These are phyloP conservation scores for Ophidiomyces ophidiicola DNA, from an alignment of 2,329 filamentous ascomycete genomes.

Conservation along the genomic window DNA sequence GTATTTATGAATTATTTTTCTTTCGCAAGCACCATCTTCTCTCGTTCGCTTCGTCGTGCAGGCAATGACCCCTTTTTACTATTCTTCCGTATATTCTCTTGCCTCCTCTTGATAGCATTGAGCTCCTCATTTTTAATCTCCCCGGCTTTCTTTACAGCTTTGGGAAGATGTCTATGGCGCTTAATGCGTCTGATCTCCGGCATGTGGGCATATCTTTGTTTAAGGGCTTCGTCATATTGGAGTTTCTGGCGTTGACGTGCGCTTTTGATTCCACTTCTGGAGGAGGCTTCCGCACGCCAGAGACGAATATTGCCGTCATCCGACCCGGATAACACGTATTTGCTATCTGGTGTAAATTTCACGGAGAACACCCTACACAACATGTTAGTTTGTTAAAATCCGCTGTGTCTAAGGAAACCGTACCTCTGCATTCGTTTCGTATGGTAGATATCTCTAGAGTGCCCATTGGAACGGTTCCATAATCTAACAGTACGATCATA, in stretches of 20 bases:
- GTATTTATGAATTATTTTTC: constrained; percentile 41
- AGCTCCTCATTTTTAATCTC: constrained; percentile 91
- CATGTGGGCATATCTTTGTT: constrained; percentile 83
- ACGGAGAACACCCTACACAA: constrained; percentile 59
- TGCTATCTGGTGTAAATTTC: constrained; percentile 75
- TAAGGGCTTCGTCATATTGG: constrained; percentile 80
- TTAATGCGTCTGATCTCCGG: constrained; percentile 86
- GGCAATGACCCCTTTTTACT: constrained; percentile 67
- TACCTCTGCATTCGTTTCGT: constrained; percentile 86
- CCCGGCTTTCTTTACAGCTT: constrained; percentile 86
- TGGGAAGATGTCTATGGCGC: constrained; percentile 80
- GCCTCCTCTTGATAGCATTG: constrained; percentile 71
- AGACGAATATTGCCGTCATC: constrained; percentile 87
- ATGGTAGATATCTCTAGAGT: constrained; percentile 88
- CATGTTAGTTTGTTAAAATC: constrained; percentile 11
- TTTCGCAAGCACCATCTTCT: constrained; percentile 76
- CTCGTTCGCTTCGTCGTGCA: constrained; percentile 59
- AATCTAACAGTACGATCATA: constrained; percentile 81
- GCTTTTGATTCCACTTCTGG: constrained; percentile 72
- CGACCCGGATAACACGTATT: constrained; percentile 78
- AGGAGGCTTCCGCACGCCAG: constrained; percentile 79
- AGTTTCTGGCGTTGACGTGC: constrained; percentile 73
- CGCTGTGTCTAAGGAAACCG: too few species aligned
- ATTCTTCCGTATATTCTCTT: constrained; percentile 91
- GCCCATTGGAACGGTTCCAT: constrained; percentile 68